Conservation (phyloP, 352 stramenopile species). For the Aphanomyces stellatus region DNA sequence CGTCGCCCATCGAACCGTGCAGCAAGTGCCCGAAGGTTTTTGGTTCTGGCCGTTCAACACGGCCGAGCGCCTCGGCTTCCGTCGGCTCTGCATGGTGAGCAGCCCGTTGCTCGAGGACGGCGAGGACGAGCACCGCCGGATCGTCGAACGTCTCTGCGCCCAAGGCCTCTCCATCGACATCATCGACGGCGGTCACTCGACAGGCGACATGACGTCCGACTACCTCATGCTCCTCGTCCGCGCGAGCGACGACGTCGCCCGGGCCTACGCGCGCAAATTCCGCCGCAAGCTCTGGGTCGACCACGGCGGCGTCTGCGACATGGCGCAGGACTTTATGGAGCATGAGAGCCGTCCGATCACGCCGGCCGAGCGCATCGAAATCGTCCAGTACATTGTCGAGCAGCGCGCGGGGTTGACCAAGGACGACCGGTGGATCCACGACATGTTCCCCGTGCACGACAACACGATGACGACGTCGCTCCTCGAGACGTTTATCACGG, state of each 20-base stretch:
- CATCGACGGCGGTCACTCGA: constrained; percentile 74
- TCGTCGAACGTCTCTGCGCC: constrained; percentile 63
- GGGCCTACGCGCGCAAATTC: constrained; percentile 46
- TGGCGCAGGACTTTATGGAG: constrained; percentile 47
- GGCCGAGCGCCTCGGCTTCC: constrained; percentile 44
- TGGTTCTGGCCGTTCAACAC: constrained; percentile 19
- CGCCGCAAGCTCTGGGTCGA: constrained; percentile 71
- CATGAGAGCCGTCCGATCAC: constrained; percentile 41
- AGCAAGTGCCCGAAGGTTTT: constrained; percentile 1
- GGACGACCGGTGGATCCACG: constrained; percentile 32
- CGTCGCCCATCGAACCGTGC: constrained; percentile 63
- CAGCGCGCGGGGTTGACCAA: constrained; percentile 30
- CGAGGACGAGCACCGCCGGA: constrained; percentile 71
- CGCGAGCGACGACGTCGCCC: constrained; percentile 51
- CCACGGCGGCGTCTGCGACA: constrained; percentile 59
- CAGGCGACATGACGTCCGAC: constrained; percentile 40
- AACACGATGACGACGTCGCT: constrained; percentile 58
- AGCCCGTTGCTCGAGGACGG: constrained; percentile 44
- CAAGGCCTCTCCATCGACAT: constrained; percentile 75
- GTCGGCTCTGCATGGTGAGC: constrained; percentile 48
- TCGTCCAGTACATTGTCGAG: constrained; percentile 72
- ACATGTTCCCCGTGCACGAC: constrained; percentile 76
- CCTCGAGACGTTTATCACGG: constrained; percentile 61
- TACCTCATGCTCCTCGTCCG: constrained; percentile 69
- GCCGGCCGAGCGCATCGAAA: constrained; percentile 64